phyloP scores from a whole-genome alignment of 2,329 filamentous ascomycete species.

The Sphaerulina vaccinii region DNA sequence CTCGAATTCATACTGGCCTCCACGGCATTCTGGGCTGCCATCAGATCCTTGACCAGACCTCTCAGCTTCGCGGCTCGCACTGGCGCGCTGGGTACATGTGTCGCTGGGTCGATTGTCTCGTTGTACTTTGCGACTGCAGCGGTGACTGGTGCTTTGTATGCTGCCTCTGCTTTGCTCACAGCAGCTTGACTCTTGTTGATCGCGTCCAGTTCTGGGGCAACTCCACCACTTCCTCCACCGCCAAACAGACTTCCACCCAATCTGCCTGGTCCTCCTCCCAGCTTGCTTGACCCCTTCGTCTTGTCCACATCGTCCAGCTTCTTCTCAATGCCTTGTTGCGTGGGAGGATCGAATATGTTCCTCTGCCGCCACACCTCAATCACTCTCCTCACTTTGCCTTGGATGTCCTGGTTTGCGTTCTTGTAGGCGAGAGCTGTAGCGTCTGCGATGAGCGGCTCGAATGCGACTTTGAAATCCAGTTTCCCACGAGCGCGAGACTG shows the following conservation, averaged over 20 bases:
- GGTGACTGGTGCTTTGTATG: constrained; percentile 65
- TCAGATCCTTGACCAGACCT: constrained; percentile 83
- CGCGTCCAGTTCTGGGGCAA: constrained; percentile 74
- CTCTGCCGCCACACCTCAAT: constrained; percentile 93
- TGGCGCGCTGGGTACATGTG: constrained; percentile 72
- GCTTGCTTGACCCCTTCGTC: constrained; percentile 31
- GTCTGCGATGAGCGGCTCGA: constrained; percentile 87
- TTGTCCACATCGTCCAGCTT: constrained; percentile 68
- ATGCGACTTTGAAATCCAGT: constrained; percentile 87
- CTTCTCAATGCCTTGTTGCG: constrained; percentile 77
- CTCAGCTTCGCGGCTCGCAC: constrained; percentile 89
- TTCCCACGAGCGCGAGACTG: constrained; percentile 92
- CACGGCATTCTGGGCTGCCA: constrained; percentile 83
- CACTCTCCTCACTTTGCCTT: constrained; percentile 81
- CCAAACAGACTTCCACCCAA: constrained; percentile 71
- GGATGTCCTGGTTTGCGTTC: constrained; percentile 79
- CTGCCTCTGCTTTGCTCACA: constrained; percentile 69
- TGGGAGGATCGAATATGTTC: constrained; percentile 75
- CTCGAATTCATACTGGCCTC: constrained; percentile 87
- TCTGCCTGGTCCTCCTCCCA: constrained; percentile 27
- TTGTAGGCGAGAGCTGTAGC: constrained; percentile 90
- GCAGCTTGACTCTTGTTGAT: constrained; percentile 73
- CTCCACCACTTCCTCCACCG: constrained; percentile 50
- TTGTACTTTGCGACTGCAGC: constrained; percentile 79
- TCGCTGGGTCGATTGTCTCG: constrained; percentile 72